Evolutionary conservation across 306 rosid genomes (phyloP).

Genomic region (Vachellia pachyceras): DNA sequence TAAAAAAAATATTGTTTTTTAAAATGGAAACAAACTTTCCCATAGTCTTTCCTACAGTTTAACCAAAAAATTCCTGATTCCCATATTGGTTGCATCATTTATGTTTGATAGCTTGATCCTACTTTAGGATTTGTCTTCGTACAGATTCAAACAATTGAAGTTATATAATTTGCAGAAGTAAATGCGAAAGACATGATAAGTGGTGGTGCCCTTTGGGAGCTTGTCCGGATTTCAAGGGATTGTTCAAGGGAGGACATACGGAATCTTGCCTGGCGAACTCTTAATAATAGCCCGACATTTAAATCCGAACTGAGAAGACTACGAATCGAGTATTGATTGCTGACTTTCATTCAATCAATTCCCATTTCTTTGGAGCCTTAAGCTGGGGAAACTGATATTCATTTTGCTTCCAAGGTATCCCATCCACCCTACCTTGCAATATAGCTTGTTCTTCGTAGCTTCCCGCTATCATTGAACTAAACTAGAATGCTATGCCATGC

Average conservation of each 20-base stretch:
- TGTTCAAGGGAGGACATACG: conserved; percentile 95
- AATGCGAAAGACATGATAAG: conserved; percentile 94
- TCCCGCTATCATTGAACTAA: conserved; percentile 36
- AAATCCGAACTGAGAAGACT: conserved; percentile 81
- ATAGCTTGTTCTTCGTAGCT: conserved; percentile 37
- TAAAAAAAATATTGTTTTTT: too few relatives aligned
- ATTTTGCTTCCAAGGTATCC: conserved; percentile 22
- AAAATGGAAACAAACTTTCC: too few relatives aligned
- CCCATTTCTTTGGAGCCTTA: conserved; percentile 18
- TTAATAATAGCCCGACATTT: conserved; percentile 71
- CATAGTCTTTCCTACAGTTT: not conserved
- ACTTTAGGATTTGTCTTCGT: not conserved
- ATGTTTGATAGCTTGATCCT: not conserved
- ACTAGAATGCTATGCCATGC: conserved; percentile 17
- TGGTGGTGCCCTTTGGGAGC: conserved; percentile 99
- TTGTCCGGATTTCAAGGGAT: conserved; percentile 92
- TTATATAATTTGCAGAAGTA: conserved; percentile 64
- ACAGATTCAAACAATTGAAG: conserved; percentile 8
- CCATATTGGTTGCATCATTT: not conserved
- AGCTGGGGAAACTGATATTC: conserved; percentile 34
- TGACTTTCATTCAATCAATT: conserved; percentile 11
- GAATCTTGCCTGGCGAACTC: conserved; percentile 83
- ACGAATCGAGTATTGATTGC: conserved; percentile 66
- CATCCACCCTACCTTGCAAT: conserved; percentile 43
- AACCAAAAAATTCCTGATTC: not conserved